Evolutionary conservation across 2,329 filamentous ascomycete species (phyloP), one percentile per base, ranked within the genome.

Genomic region (Domatiomyces globalis): DNA sequence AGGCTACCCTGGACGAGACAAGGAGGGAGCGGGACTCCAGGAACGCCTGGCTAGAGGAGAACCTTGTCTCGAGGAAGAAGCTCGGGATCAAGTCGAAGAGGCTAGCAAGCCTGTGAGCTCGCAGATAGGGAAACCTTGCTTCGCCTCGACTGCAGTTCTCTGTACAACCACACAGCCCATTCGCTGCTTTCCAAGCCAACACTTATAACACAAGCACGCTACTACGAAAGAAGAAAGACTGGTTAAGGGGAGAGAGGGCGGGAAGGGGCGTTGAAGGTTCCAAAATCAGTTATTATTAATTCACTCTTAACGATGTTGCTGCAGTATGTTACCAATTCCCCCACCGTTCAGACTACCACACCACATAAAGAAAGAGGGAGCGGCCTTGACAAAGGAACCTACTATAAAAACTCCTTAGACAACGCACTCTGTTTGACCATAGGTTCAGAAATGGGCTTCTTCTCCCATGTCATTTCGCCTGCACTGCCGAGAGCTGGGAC

Each of bases 401-500:
- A 15, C 15, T 39, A 39, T 39, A 15, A 39, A 15, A 39, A 39
- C 33, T 39, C 33, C 33, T 15, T 39, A 5, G 33, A 39, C 33
- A 39, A 39, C 10, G 33, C 33, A 39, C 33, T 39, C 10, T 39
- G 33, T 10, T 15, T 39, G 12, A 39, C 9, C 2, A 7, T 5
- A 2, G 15, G 33, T 10, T 15, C 12, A 10, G 33, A 15, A 15
- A 39, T 39, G 10, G 33, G 33, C 15, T 39, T 39, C 33, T 39
- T 39, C 33, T 39, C 33, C 33, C 33, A 39, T 5, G 33, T 39
- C 33, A 39, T 15, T 39, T 39, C 33, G 33, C 33, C 33, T 39
- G 10, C 15, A 15, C 33, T 10, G 74, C 67, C 51, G 17, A 50
- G 15, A 4, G 52, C 48, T 5, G 60, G 58, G 1, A 59, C 49